Evolutionary conservation across 768 basidiomycete species (phyloP).

Genomic region (Gautieria morchelliformis): DNA sequence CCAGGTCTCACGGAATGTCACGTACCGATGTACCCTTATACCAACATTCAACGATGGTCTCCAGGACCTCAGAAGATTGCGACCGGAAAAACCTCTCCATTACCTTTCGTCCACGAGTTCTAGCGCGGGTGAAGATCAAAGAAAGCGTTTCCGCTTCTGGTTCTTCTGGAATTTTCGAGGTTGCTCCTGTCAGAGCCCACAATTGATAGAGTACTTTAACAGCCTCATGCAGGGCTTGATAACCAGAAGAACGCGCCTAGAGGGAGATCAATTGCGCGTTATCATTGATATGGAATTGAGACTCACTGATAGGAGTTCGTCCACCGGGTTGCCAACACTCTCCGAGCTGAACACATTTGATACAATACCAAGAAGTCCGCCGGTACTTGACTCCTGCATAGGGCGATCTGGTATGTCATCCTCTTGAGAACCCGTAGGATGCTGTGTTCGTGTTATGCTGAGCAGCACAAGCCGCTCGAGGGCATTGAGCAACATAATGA

Average conservation of each 20-base stretch:
- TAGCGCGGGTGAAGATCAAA: constrained; percentile 56
- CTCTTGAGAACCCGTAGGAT: constrained; percentile 19
- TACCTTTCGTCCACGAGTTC: constrained; percentile 63
- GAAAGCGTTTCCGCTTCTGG: constrained; percentile 61
- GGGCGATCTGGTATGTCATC: constrained; percentile 47
- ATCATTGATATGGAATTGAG: background rate
- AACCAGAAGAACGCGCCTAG: constrained; percentile 66
- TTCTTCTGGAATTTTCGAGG: constrained; percentile 35
- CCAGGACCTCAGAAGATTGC: constrained; percentile 72
- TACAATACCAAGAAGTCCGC: constrained; percentile 78
- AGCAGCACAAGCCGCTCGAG: constrained; percentile 75
- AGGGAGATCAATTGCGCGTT: background rate
- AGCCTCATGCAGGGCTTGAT: constrained; percentile 70
- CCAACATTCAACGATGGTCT: constrained; percentile 81
- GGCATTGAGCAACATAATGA: constrained; percentile 74
- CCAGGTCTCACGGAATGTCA: background rate
- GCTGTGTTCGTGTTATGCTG: constrained; percentile 42
- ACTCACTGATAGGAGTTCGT: constrained; percentile 52
- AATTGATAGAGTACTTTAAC: constrained; percentile 68
- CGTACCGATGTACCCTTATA: constrained; percentile 43
- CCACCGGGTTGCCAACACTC: constrained; percentile 29
- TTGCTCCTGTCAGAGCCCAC: constrained; percentile 40
- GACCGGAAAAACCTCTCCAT: constrained; percentile 81
- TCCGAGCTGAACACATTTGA: constrained; percentile 86
- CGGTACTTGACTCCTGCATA: constrained; percentile 39